phyloP scores from a whole-genome alignment of 768 basidiomycete genomes.

The Terana coerulea region DNA sequence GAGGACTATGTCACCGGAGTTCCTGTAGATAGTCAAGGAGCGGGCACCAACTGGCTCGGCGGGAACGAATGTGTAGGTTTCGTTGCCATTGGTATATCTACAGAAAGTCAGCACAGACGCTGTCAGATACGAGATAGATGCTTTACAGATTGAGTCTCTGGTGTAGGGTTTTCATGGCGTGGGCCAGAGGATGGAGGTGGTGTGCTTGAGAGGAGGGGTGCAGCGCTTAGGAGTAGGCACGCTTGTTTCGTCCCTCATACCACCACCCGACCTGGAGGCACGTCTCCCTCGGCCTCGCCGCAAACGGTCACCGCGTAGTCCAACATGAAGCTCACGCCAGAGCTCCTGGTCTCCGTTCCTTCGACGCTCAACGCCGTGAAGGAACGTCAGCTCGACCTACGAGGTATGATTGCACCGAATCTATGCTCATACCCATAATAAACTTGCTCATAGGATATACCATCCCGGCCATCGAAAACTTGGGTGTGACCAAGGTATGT shows the following conservation, averaged over 20 bases:
- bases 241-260: constrained; percentile 3
- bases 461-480: constrained; percentile 94
- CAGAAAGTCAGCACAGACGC: constrained; percentile 6
- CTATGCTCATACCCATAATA: constrained; percentile 3
- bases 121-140: neutral
- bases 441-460: constrained; percentile 64
- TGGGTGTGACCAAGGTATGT: constrained; percentile 84
- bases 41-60: constrained; percentile 56
- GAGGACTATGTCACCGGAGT: constrained; percentile 71
- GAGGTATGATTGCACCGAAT: too few relatives aligned
- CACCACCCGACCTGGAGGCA: constrained; percentile 5
- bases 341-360: constrained; percentile 79
- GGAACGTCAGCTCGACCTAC: constrained; percentile 87
- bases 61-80: constrained; percentile 78
- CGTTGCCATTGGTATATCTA: constrained; percentile 68
- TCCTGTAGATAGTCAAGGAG: constrained; percentile 67
- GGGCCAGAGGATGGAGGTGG: constrained; percentile 22
- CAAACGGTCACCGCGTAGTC: constrained; percentile 9
- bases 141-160: constrained; percentile 66
- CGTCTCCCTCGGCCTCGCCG: constrained; percentile 2
- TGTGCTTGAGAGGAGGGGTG: constrained; percentile 3
- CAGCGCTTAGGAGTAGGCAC: constrained; percentile 4
- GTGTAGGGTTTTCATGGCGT: constrained; percentile 64
- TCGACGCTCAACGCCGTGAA: constrained; percentile 80
- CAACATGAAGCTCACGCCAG: constrained; percentile 77